A percentile compares a stretch with the other conserved stretches of the same genome.
Conservation (phyloP, 306 rosid species). For the Glycine latifolia region DNA sequence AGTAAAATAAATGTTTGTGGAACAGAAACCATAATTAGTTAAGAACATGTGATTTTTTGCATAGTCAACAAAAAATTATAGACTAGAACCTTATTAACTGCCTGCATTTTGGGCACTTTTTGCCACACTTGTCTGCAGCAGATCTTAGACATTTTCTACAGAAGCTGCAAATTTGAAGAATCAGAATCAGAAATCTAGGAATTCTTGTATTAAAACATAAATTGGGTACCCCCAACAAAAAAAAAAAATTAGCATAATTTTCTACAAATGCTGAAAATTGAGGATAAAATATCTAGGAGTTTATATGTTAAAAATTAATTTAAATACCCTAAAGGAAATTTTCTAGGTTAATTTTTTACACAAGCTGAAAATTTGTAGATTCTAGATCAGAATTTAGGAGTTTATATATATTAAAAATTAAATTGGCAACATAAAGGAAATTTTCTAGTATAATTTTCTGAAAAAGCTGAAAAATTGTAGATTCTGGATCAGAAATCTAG, state of each 20-base stretch:
- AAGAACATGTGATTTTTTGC: neutral
- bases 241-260: constrained; percentile 40
- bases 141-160: constrained; percentile 86
- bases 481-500: neutral
- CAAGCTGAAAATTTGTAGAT: constrained; percentile 55
- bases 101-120: constrained; percentile 94
- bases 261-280: constrained; percentile 68
- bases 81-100: constrained; percentile 70
- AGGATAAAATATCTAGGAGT: constrained; percentile 30
- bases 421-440: neutral
- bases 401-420: neutral
- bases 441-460: neutral
- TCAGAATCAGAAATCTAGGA: constrained; percentile 35
- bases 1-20: neutral
- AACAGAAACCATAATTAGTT: neutral
- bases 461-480: neutral
- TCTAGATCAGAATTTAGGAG: constrained; percentile 35
- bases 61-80: neutral
- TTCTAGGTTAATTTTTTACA: neutral
- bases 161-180: constrained; percentile 60
- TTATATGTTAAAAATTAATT: neutral
- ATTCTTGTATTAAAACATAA: neutral
- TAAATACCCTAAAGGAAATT: neutral
- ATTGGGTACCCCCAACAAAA: neutral
- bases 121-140: constrained; percentile 95